Conservation (phyloP, 2,329 filamentous ascomycete genomes). For the Leptographium lundbergii region DNA sequence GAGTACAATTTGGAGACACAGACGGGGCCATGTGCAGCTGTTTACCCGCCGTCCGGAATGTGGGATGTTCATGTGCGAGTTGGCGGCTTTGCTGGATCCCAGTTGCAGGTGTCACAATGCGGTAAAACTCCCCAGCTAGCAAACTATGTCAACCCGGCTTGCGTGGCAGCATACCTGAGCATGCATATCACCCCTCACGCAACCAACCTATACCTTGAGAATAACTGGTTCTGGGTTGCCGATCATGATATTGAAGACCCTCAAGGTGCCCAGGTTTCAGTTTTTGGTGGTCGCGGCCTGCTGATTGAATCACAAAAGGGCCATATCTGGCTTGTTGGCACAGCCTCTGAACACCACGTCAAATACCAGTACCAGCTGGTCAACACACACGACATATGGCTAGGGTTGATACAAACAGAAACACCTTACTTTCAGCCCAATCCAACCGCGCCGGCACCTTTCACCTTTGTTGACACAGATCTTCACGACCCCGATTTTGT, state of each 20-base stretch:
- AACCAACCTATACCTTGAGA: slow-evolving; percentile 31
- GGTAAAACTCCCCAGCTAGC: slow-evolving; percentile 32
- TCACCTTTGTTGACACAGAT: slow-evolving; percentile 23
- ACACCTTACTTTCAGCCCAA: slow-evolving; percentile 55
- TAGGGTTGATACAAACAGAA: slow-evolving; percentile 51
- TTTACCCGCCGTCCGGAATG: slow-evolving; percentile 33
- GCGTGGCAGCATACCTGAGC: slow-evolving; percentile 25
- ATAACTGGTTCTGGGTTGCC: slow-evolving; percentile 37
- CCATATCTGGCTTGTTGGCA: slow-evolving; percentile 44
- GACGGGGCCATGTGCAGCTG: slow-evolving; percentile 11
- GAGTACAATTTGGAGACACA: slow-evolving; percentile 56
- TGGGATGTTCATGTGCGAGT: slow-evolving; percentile 71
- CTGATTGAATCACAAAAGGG: slow-evolving; percentile 25
- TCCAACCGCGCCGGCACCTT: slow-evolving; percentile 40
- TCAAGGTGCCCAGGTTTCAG: slow-evolving; percentile 17
- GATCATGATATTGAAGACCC: slow-evolving; percentile 36
- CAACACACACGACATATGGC: slow-evolving; percentile 43
- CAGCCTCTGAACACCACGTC: slow-evolving; percentile 46
- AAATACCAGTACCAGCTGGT: slow-evolving; percentile 52
- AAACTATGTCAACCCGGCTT: slow-evolving; percentile 20
- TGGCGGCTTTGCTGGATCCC: slow-evolving; percentile 56
- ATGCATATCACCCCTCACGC: slow-evolving; percentile 28
- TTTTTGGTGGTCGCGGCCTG: slow-evolving; percentile 21
- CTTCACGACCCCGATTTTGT: slow-evolving; percentile 37
- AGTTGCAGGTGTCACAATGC: slow-evolving; percentile 56